Evolutionary conservation across 345 rosid genomes (phyloP).

Genomic region (Dovyalis caffra): DNA sequence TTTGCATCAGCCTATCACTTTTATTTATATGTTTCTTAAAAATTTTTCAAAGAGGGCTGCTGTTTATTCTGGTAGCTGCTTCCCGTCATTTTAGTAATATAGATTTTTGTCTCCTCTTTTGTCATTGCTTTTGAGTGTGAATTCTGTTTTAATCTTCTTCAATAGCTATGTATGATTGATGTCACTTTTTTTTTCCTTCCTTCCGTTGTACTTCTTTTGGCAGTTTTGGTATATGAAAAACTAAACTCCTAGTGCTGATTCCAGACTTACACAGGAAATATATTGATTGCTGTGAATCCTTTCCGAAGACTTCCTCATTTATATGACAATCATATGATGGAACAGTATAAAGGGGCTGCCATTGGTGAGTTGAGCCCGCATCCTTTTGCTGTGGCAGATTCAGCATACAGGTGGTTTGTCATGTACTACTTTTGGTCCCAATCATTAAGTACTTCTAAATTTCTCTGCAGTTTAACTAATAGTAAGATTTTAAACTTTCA

Average conservation of each 20-base stretch:
- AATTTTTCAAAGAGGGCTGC: neutral
- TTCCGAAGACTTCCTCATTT: slow-evolving; percentile 90
- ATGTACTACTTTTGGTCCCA: slow-evolving; percentile 1
- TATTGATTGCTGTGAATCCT: slow-evolving; percentile 97
- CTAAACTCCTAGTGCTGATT: slow-evolving; percentile 25
- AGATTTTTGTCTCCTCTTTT: neutral
- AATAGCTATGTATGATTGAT: neutral
- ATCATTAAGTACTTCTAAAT: slow-evolving; percentile 16
- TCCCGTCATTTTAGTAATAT: neutral
- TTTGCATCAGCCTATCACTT: neutral
- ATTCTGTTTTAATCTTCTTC: neutral
- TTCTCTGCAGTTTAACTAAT: neutral
- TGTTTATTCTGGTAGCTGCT: neutral
- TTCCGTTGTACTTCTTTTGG: neutral
- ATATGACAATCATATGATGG: slow-evolving; percentile 88
- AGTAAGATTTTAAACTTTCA: slow-evolving; percentile 30
- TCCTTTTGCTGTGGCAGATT: slow-evolving; percentile 98
- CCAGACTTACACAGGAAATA: slow-evolving; percentile 94
- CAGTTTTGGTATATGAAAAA: neutral
- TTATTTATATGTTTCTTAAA: neutral
- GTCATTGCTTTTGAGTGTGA: neutral
- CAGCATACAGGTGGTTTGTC: slow-evolving; percentile 74
- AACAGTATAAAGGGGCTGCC: slow-evolving; percentile 86
- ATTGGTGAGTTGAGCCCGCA: slow-evolving; percentile 96
- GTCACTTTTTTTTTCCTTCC: too few species aligned